A percentile compares a stretch with the other conserved stretches of the same genome.
phyloP scores from a whole-genome alignment of 2,329 filamentous ascomycete genomes.

The Cordyceps fumosorosea region DNA sequence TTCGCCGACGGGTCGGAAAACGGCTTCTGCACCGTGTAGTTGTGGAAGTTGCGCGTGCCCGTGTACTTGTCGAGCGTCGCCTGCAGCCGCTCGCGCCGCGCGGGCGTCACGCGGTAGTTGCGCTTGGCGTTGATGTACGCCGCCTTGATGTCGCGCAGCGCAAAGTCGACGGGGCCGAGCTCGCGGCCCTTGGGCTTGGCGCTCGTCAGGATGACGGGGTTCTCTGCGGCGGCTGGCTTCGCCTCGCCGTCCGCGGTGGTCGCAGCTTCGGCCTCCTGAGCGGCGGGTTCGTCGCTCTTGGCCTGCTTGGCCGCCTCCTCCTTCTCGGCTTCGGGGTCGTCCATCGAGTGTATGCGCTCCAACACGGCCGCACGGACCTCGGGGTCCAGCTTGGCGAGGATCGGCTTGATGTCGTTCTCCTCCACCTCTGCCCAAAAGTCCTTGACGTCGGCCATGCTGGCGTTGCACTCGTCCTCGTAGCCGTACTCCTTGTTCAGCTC shows the following conservation, averaged over 20 bases:
- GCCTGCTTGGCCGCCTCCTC: slow-evolving; percentile 20
- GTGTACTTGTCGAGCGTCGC: slow-evolving; percentile 66
- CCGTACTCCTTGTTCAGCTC: slow-evolving; percentile 68
- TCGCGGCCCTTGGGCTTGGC: slow-evolving; percentile 36
- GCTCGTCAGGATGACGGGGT: slow-evolving; percentile 21
- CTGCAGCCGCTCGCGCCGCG: slow-evolving; percentile 69
- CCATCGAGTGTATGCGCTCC: slow-evolving; percentile 47
- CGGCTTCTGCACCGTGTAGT: slow-evolving; percentile 90
- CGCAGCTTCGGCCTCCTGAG: slow-evolving; percentile 14
- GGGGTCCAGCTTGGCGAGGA: slow-evolving; percentile 56
- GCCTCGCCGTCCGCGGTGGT: slow-evolving; percentile 18
- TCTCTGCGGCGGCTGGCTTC: slow-evolving; percentile 16
- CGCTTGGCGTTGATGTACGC: slow-evolving; percentile 79
- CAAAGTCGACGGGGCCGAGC: slow-evolving; percentile 50
- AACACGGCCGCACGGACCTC: slow-evolving; percentile 57
- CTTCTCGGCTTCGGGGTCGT: slow-evolving; percentile 13
- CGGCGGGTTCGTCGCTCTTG: slow-evolving; percentile 17
- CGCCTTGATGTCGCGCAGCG: slow-evolving; percentile 68
- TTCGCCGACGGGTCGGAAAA: slow-evolving; percentile 77
- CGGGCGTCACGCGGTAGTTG: slow-evolving; percentile 69
- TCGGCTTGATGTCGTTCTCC: slow-evolving; percentile 69
- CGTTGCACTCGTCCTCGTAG: slow-evolving; percentile 60
- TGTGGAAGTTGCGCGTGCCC: slow-evolving; percentile 90
- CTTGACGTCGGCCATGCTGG: slow-evolving; percentile 68
- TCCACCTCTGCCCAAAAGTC: slow-evolving; percentile 80